Evolutionary conservation across 805 yeast genomes (phyloP).

Genomic region (Danielia reshetovae): DNA sequence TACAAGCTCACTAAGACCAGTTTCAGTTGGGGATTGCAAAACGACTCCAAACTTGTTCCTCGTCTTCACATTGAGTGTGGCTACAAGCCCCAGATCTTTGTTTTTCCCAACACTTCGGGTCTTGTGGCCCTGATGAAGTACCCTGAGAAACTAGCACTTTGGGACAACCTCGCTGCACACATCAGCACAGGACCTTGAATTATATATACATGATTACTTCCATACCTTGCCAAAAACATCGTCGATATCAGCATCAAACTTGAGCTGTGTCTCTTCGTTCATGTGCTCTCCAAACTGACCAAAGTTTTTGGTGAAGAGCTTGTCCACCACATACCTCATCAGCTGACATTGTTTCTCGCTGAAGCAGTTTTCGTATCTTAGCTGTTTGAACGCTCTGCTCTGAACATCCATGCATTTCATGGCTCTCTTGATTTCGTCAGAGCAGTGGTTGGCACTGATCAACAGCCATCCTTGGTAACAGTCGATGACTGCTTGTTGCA

Average conservation of each 20-base stretch:
- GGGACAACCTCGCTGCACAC: conserved; percentile 40
- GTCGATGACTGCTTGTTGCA: conserved; percentile 32
- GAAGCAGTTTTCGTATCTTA: conserved; percentile 36
- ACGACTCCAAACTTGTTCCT: conserved; percentile 1
- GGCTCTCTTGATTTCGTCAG: conserved; percentile 23
- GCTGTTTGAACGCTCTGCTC: conserved; percentile 27
- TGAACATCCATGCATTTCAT: conserved; percentile 34
- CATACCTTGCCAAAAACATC: conserved; percentile 29
- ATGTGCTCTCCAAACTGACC: conserved; percentile 34
- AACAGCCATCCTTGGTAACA: conserved; percentile 34
- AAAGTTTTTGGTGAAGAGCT: conserved; percentile 30
- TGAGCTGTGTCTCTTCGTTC: conserved; percentile 22
- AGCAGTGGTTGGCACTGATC: conserved; percentile 26
- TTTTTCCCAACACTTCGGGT: conserved; percentile 73
- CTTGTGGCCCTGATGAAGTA: conserved; percentile 50
- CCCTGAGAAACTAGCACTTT: conserved; percentile 42
- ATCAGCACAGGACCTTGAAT: conserved; percentile 1
- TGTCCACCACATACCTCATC: conserved; percentile 35
- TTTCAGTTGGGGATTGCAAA: conserved; percentile 54
- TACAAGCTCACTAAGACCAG: conserved; percentile 20
- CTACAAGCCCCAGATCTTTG: conserved; percentile 38
- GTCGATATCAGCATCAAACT: conserved; percentile 29
- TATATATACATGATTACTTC: conserved; percentile 16
- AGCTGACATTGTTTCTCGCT: conserved; percentile 31
- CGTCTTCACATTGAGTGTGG: conserved; percentile 12